Evolutionary conservation across 2,329 filamentous ascomycete species (phyloP), one percentile per base, ranked within the genome.

Genomic region (Venturia oleaginea): DNA sequence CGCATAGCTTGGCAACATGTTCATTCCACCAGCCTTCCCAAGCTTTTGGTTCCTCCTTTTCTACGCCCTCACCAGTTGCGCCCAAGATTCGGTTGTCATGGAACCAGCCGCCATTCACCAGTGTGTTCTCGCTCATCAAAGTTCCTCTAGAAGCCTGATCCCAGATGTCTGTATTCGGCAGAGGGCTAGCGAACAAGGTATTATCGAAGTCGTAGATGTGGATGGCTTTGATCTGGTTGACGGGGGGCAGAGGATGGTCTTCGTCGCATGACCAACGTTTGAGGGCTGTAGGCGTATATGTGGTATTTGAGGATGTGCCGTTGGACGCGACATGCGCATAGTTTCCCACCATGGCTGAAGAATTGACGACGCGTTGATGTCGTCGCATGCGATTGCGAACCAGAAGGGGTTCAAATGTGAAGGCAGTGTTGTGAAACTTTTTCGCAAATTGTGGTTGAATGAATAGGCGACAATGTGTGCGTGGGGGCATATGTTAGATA

Each of bases 11-110:
- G 64, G 81, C 85, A 68, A 99, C 87, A 70, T 89, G 86, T 73
- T 97, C 93, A 72, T 97, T 97, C 94, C 94, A 99, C 89, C 91
- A 97, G 42, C 92, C 92, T 65, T 89, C 80, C 93, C 93, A 99
- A 11, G 84, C 92, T 30, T 86, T 86, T 51, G 83, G 80, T 74
- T 97, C 92, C 76, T 97, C 94, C 65, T 84, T 84, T 62, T 91
- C 90, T 6, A 88, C 74, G 19, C 94, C 94, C 65, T 91, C 84
- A 62, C 94, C 94, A 0, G 92, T 96, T 1, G 92, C 87, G 13
- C 88, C 86, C 30, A 99, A 85, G 67, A 99, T 92, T 67, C 85
- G 86, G 54, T 86, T 84, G 72, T 97, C 92, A 76, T 99, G 94
- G 94, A 94, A 99, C 94, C 94, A 99, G 67, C 93, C 92, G 68